phyloP scores from a whole-genome alignment of 192 early-diverging fungal species.

The Cetraspora pellucida region DNA sequence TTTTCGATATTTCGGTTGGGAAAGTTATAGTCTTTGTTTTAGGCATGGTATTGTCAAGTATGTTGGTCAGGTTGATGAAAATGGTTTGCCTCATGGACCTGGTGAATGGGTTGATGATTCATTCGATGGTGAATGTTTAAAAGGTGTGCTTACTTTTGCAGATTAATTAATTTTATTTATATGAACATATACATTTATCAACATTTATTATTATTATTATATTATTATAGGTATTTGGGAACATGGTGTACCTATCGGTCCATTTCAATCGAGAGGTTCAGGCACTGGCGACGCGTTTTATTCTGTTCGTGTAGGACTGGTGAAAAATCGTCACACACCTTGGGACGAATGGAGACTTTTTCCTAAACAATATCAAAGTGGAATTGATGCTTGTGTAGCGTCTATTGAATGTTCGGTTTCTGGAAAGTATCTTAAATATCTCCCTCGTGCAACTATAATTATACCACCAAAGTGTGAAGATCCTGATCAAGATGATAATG shows the following conservation, averaged over 20 bases:
- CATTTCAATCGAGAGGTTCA: constrained; percentile 45
- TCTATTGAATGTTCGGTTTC: constrained; percentile 47
- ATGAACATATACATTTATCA: no score
- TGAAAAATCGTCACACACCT: constrained; percentile 41
- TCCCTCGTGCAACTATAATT: neutral
- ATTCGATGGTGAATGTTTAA: constrained; percentile 43
- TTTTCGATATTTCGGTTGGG: constrained; percentile 47
- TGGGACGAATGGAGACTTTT: constrained; percentile 35
- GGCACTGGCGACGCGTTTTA: constrained; percentile 47
- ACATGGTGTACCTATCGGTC: constrained; percentile 42
- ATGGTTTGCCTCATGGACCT: constrained; percentile 43
- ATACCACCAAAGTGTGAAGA: neutral
- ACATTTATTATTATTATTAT: no score
- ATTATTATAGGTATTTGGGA: no score
- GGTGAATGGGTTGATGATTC: constrained; percentile 49
- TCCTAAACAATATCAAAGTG: constrained; percentile 35
- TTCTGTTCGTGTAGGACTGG: constrained; percentile 42
- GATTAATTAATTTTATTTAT: no score
- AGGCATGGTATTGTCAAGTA: constrained; percentile 37
- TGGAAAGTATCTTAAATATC: constrained; percentile 35
- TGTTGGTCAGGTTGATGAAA: constrained; percentile 45
- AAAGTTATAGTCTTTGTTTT: constrained; percentile 39
- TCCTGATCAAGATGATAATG: neutral
- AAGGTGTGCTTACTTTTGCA: no score
- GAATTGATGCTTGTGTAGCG: constrained; percentile 37